Base-by-base conservation (phyloP, 2,329 filamentous ascomycete species). In the Aspergillus melleus region DNA sequence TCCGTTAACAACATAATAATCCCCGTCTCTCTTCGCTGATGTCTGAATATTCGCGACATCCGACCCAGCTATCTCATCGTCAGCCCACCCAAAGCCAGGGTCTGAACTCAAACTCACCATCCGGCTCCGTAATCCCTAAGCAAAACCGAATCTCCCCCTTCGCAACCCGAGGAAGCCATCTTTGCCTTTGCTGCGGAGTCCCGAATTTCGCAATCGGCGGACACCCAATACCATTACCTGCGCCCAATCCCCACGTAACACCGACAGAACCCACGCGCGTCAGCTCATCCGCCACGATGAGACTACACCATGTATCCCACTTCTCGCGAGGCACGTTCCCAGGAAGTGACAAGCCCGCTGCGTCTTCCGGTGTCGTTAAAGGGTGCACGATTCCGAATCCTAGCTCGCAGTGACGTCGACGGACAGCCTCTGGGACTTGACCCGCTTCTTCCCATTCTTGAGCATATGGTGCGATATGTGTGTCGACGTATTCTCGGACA, bases 161-260 rank as follows among this genome's bases (percentile, higher is more conserved):
- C 49, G 87, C 86, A 32, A 89, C 76, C 0, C 80, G 81, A 0
- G 85, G 85, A 11, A 89, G 74, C 81, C 84, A 90, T 49, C 79
- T 79, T 19, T 68, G 72, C 70, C 86, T 86, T 73, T 89, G 87
- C 68, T 81, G 81, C 32, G 80, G 74, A 0, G 81, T 88, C 1
- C 88, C 88, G 66, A 86, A 85, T 52, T 84, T 79, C n/a, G 88
- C 80, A 50, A 90, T 78, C 0, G 88, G 88, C 5, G 88, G 87
- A 26, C 81, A 81, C 0, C 88, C 88, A 64, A 90, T 90, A 1
- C 80, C 78, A 46, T 84, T 85, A 0, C 83, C 87, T 24, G 86
- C 86, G 2, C 80, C 83, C 11, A 90, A 75, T 1, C 83, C 83
- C 68, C 83, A 85, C 3, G 80, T 74, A 2, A 88, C 84, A 9